Conservation (phyloP, 352 stramenopile genomes). For the Aphanomyces cochlioides region DNA sequence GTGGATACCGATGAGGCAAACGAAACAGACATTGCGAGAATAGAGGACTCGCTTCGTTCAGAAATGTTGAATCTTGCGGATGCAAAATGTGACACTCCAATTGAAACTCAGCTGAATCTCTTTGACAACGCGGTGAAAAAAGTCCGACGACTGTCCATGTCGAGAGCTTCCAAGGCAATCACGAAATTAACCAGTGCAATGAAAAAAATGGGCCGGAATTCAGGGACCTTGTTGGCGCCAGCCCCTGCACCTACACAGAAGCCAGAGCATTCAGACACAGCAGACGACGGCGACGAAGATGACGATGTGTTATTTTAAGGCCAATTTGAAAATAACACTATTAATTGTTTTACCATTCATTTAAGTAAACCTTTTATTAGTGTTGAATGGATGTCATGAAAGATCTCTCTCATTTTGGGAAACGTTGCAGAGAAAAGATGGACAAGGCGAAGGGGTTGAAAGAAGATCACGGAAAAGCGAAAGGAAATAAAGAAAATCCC, state of each 20-base stretch:
- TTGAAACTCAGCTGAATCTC: constrained; percentile 49
- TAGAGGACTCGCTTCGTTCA: constrained; percentile 62
- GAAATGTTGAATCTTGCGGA: constrained; percentile 63
- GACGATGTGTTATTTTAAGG: not conserved
- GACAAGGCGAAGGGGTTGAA: not conserved
- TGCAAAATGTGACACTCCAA: constrained; percentile 28
- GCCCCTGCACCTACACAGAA: not conserved
- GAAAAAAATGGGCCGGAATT: not conserved
- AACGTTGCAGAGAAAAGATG: not conserved
- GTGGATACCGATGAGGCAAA: constrained; percentile 1
- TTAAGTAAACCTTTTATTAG: not conserved
- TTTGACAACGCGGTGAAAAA: constrained; percentile 64
- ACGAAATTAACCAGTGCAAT: not conserved
- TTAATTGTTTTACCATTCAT: not conserved
- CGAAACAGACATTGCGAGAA: constrained; percentile 40
- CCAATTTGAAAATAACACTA: not conserved
- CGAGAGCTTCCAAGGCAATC: constrained; percentile 25
- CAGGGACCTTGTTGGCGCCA: not conserved
- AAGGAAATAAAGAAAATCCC: not conserved
- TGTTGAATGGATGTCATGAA: not conserved
- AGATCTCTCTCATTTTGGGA: not conserved
- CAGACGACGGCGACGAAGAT: not conserved
- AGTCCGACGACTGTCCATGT: constrained; percentile 47
- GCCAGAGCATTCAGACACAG: not conserved
- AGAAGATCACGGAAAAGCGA: not conserved